Evolutionary conservation across 2,329 filamentous ascomycete species (phyloP), one percentile per base, ranked within the genome.

Genomic region (Leptographium wingfieldii): DNA sequence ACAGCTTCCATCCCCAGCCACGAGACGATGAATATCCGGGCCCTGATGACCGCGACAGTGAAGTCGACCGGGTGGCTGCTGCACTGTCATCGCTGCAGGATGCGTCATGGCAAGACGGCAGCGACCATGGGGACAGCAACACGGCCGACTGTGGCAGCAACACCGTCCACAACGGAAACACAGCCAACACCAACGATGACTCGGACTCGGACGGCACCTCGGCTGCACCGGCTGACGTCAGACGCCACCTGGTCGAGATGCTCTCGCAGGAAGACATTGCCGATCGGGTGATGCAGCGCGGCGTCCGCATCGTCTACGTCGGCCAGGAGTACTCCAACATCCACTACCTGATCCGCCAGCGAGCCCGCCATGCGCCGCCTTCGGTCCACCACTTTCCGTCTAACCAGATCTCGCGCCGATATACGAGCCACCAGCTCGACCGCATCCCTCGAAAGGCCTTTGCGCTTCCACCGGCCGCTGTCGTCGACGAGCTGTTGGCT

Each of bases 301-400:
- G 61, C 35, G 61, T 63, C 27, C 61, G 61, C 33, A 74, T 78
- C 12, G 79, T 77, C 60, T 82, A 79, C 64, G 78, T 82, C 53
- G 79, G 79, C 7, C 77, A 78, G 59, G 78, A 80, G 63, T 74
- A 79, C 61, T 82, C 79, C 40, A 82, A 81, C 61, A 73, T 81
- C 64, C 79, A 79, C 59, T 80, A 80, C 63, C 69, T 81, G 51
- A 74, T 81, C 33, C 76, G 77, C 14, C 78, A 80, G 62, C 75
- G 77, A 61, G 68, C 70, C 12, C 62, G 66, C 14, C 52, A 22
- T 52, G 68, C 31, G 62, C 66, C 58, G 11, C 35, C 61, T 2
- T 59, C 60, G 1, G 67, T 70, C 5, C 66, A 70, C 33, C 73
- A 75, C 63, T 73, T 68, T 25, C 14, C 55, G 7, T 49, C 55